phyloP scores from a whole-genome alignment of 441 rosid species.

The Mallotus japonicus region DNA sequence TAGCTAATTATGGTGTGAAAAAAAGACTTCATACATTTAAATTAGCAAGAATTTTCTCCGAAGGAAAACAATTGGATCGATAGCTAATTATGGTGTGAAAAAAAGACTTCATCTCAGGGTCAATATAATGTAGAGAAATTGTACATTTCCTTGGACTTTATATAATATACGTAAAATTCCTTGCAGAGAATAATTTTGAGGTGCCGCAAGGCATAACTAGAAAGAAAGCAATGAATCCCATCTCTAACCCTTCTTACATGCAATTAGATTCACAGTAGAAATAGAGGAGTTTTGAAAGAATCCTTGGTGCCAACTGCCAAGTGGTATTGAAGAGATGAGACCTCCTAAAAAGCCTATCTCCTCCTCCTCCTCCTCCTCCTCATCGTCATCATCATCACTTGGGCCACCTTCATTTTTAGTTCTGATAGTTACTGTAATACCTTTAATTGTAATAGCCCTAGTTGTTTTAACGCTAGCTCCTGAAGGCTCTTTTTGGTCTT shows the following conservation, averaged over 20 bases:
- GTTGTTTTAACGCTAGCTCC: conserved; percentile 19
- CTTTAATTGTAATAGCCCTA: conserved; percentile 20
- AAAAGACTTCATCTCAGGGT: too few species aligned
- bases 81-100: too few species aligned
- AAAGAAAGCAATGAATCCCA: conserved; percentile 37
- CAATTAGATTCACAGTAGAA: too few species aligned
- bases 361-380: background rate
- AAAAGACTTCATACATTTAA: too few species aligned
- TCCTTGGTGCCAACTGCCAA: background rate
- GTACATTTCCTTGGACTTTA: too few species aligned
- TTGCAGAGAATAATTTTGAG: conserved; percentile 9
- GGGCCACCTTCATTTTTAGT: conserved; percentile 23
- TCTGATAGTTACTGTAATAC: conserved; percentile 4
- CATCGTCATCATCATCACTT: background rate
- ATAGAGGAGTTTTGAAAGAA: background rate
- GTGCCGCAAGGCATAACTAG: conserved; percentile 35
- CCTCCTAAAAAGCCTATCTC: conserved; percentile 2
- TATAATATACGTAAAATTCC: too few species aligned
- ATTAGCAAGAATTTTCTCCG: too few species aligned
- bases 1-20: too few species aligned
- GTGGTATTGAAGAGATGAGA: conserved; percentile 16
- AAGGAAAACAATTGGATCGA: too few species aligned
- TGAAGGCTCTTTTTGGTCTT: conserved; percentile 13
- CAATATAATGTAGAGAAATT: too few species aligned
- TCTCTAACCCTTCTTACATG: background rate